Evolutionary conservation across 2,329 filamentous ascomycete species (phyloP).

Genomic region (Akanthomyces muscarius): DNA sequence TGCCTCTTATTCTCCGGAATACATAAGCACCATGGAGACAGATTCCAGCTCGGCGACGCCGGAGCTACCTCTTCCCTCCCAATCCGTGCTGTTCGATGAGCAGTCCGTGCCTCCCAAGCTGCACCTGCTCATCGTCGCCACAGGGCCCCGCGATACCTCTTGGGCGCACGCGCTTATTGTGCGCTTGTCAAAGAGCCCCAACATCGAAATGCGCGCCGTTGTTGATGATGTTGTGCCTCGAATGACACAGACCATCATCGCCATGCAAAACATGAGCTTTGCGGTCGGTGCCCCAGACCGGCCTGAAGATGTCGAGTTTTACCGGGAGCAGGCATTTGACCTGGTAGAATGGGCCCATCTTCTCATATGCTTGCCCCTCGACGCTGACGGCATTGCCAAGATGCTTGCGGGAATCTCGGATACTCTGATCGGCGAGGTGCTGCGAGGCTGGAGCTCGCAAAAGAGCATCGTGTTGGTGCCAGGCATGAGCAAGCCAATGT

Average conservation of each 20-base stretch:
- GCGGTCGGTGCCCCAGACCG: constrained; percentile 29
- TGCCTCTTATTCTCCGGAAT: not conserved
- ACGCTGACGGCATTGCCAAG: constrained; percentile 78
- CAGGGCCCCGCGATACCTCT: constrained; percentile 60
- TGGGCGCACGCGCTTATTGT: constrained; percentile 64
- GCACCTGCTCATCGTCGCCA: constrained; percentile 61
- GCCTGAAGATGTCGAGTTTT: constrained; percentile 49
- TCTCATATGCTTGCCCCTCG: constrained; percentile 77
- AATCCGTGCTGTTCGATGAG: constrained; percentile 36
- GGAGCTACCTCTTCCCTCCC: constrained; percentile 30
- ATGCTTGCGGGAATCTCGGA: constrained; percentile 84
- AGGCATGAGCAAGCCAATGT: constrained; percentile 84
- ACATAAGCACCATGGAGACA: not conserved
- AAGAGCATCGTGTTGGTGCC: constrained; percentile 84
- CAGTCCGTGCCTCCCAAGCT: constrained; percentile 43
- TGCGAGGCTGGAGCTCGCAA: constrained; percentile 81
- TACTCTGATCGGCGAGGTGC: constrained; percentile 72
- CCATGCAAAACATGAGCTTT: constrained; percentile 51
- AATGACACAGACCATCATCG: constrained; percentile 59
- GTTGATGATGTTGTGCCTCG: constrained; percentile 62
- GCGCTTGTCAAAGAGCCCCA: constrained; percentile 60
- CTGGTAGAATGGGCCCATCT: constrained; percentile 85
- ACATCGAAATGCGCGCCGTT: constrained; percentile 58
- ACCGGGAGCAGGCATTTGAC: constrained; percentile 53
- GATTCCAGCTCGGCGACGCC: not conserved